Evolutionary conservation across 768 basidiomycete genomes (phyloP), one percentile per base, ranked within the genome.

Genomic region (Phylloporus sp.): DNA sequence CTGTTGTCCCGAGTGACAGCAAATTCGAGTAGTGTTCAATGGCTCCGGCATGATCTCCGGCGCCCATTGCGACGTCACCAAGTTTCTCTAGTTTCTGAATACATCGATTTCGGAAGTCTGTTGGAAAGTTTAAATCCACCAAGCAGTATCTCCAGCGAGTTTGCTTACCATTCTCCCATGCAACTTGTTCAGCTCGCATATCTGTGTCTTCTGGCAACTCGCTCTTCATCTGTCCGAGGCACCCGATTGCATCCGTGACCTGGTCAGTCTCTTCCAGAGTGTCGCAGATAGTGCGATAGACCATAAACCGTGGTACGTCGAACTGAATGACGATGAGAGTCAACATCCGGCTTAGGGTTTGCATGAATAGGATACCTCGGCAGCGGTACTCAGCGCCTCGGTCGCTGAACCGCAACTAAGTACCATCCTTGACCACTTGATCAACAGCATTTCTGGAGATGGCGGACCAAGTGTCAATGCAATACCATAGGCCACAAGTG

Each of bases 101-200:
- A n/a, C 44, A 46, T 0, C 49, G 49, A 1, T 2, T 23, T 14
- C 27, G 38, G 29, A 54, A 56, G 3, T 31, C 52, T 31, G 31
- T 3, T 4, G 1, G 1, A 6, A 15, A 3, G 3, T 27, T 20
- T 8, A n/a, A 11, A 28, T 31, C 9, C 15, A 50, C 44, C 44
- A 9, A 22, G 29, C 23, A 5, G 11, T 29, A 14, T 39, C 32
- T 13, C 42, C 46, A 52, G 5, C 20, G 14, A 1, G 11, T 23
- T 9, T n/a, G 20, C 15, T 20, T 29, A 6, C 28, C 17, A 10
- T 4, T 4, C 11, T 46, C 35, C 44, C 49, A 50, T 7, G 26
- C 9, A 3, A 24, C 29, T 14, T 29, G 21, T 5, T 24, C 46
- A 21, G 34, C 21, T 9, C 4, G 9, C 3, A 9, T 6, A 26